These are phyloP conservation scores for Cicer bijugum DNA, from an alignment of 306 rosid genomes.

Conservation along the genomic window DNA sequence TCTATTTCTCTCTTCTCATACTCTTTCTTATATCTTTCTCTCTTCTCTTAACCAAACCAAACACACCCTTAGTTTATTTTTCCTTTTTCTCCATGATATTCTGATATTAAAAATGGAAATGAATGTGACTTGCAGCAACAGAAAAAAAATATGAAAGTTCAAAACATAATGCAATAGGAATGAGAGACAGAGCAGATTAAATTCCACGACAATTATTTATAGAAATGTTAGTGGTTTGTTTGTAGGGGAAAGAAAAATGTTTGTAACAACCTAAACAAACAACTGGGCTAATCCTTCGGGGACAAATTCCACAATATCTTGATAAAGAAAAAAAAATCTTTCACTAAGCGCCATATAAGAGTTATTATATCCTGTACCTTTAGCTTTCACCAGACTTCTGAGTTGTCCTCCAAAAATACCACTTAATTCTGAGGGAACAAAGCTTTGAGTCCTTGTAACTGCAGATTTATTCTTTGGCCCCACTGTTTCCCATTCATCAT, in stretches of 20 bases:
- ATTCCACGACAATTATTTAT: neutral
- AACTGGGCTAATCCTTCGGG: too few species aligned
- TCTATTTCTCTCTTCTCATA: too few species aligned
- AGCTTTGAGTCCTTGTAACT: slow-evolving; percentile 87
- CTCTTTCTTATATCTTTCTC: too few species aligned
- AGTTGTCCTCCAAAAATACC: slow-evolving; percentile 88
- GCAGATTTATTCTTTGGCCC: slow-evolving; percentile 96
- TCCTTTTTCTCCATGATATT: neutral
- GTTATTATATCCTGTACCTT: slow-evolving; percentile 54
- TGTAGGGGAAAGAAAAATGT: too few species aligned
- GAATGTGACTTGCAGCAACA: neutral
- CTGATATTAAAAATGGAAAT: neutral
- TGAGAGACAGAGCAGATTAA: neutral
- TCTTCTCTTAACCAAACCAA: too few species aligned
- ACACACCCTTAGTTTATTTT: neutral
- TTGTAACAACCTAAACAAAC: too few species aligned
- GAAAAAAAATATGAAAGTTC: neutral
- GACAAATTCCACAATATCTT: slow-evolving; percentile 14
- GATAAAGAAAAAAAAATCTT: neutral
- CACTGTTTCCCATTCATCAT: slow-evolving; percentile 98
- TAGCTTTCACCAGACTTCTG: slow-evolving; percentile 79
- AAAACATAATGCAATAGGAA: slow-evolving; percentile 19
- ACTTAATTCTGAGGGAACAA: slow-evolving; percentile 80
- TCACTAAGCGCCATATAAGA: slow-evolving; percentile 5
- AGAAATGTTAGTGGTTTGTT: too few species aligned